Percentiles rank a stretch among this genome's conserved stretches.
phyloP scores from a whole-genome alignment of 768 basidiomycete species.

The Lentinula boryana region DNA sequence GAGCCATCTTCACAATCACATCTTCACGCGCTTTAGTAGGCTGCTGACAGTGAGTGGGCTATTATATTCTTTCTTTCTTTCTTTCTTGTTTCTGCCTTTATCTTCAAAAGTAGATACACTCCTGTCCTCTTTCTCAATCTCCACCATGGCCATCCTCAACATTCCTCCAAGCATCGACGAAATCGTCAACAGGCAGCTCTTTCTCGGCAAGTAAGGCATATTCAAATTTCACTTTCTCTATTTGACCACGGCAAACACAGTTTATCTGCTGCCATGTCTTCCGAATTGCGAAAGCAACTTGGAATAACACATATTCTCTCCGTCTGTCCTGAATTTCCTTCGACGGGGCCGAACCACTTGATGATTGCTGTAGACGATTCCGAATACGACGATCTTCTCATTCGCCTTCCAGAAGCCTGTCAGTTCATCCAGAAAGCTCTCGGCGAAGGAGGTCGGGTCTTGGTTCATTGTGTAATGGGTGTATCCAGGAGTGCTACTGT shows the following conservation, averaged over 20 bases:
- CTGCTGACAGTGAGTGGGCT: not conserved
- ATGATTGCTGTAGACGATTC: constrained; percentile 36
- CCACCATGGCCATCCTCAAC: not conserved
- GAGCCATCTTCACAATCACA: too few relatives aligned
- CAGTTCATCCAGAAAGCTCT: constrained; percentile 59
- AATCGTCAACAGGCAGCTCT: constrained; percentile 32
- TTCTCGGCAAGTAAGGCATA: constrained; percentile 35
- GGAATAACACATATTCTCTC: constrained; percentile 52
- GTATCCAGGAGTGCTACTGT: constrained; percentile 63
- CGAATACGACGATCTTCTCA: constrained; percentile 50
- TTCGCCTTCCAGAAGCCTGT: constrained; percentile 55
- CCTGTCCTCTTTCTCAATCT: not conserved
- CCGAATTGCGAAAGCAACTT: constrained; percentile 20
- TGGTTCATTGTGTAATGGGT: constrained; percentile 74
- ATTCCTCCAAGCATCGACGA: constrained; percentile 23
- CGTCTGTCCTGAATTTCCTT: constrained; percentile 49
- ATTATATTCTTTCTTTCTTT: not conserved
- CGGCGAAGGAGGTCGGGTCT: constrained; percentile 43
- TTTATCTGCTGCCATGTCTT: constrained; percentile 28
- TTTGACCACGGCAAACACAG: constrained; percentile 16
- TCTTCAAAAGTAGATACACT: not conserved
- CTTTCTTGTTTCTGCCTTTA: not conserved
- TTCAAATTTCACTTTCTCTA: not conserved
- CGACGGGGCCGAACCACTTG: constrained; percentile 34
- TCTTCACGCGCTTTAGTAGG: not conserved